Base-by-base conservation (phyloP, 2,329 filamentous ascomycete genomes). In the Emmonsia crescens region DNA sequence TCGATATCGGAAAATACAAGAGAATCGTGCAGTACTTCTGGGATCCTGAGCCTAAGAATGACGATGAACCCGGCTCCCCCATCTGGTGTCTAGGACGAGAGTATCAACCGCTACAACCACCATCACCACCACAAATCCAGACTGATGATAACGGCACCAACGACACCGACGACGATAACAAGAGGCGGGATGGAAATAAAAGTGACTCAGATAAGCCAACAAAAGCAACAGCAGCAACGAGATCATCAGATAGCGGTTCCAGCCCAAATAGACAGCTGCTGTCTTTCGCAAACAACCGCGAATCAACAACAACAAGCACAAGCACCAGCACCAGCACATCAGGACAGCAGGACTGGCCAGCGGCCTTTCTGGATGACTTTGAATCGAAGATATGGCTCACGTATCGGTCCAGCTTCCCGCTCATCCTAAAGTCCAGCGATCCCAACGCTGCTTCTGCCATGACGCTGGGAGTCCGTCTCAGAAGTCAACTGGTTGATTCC, bases 311-410 rank as follows among this genome's bases (percentile, higher is more conserved):
- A 57, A 42, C 52, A 55, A 55, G 21, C 14, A 33, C 31, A n/a
- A n/a, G n/a, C n/a, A 5, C 19, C n/a, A 24, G 52, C 31, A 36
- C 51, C 51, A 54, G 29, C 49, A 38, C 61, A 74, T 38, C 38
- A 38, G 52, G 52, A 14, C 52, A 77, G 63, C 52, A 77, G 63
- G 86, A 88, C 62, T 99, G 94, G 94, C 94, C 94, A 10, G 78
- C 83, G 10, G 81, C 84, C 4, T 99, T 99, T 70, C 78, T 97
- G 40, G 88, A 91, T 63, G 94, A 99, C 74, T 95, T 97, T 69
- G 91, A 96, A 73, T 92, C 93, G 5, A 85, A 85, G 64, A 85
- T 96, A 73, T 97, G 94, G 93, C 89, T 99, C 83, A 97, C 93
- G 10, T 99, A 99, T 71, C 85, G 94, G 59, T 94, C 87, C 31